Conservation (phyloP, 1,284 basidiomycete species). For the Sanghuangporus weigelae region DNA sequence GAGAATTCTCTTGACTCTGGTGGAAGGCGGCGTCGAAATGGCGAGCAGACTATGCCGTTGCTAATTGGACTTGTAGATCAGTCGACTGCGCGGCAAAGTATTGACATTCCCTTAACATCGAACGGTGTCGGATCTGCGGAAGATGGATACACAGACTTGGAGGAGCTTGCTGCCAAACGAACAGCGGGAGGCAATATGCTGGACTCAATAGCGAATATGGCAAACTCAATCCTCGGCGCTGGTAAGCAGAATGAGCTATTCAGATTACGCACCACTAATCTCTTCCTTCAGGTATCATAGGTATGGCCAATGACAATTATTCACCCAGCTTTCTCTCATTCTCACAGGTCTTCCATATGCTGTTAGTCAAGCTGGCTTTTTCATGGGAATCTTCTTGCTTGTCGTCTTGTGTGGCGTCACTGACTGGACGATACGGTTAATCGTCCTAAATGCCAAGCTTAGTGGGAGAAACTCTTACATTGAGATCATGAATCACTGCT, state of each 20-base stretch:
- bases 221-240: conserved; percentile 95
- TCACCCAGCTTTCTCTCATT: not conserved
- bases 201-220: conserved; percentile 89
- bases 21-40: conserved; percentile 31
- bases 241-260: conserved; percentile 40
- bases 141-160: conserved; percentile 49
- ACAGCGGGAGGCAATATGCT: conserved; percentile 74
- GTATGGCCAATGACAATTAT: conserved; percentile 36
- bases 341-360: conserved; percentile 83
- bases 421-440: conserved; percentile 98
- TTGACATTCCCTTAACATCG: conserved; percentile 47
- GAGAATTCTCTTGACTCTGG: conserved; percentile 26
- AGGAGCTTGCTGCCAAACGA: conserved; percentile 61
- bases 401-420: conserved; percentile 80
- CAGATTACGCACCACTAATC: conserved; percentile 3
- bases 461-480: conserved; percentile 92
- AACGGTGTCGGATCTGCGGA: conserved; percentile 31
- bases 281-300: conserved; percentile 67
- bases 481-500: conserved; percentile 94
- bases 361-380: conserved; percentile 87
- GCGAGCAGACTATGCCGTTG: conserved; percentile 64
- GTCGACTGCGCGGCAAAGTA: conserved; percentile 47
- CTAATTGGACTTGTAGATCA: conserved; percentile 69
- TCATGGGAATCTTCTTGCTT: conserved; percentile 80
- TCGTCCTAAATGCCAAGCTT: conserved; percentile 93